Conservation (phyloP, 495 filamentous ascomycete genomes). For the Apiosordaria backusii region DNA sequence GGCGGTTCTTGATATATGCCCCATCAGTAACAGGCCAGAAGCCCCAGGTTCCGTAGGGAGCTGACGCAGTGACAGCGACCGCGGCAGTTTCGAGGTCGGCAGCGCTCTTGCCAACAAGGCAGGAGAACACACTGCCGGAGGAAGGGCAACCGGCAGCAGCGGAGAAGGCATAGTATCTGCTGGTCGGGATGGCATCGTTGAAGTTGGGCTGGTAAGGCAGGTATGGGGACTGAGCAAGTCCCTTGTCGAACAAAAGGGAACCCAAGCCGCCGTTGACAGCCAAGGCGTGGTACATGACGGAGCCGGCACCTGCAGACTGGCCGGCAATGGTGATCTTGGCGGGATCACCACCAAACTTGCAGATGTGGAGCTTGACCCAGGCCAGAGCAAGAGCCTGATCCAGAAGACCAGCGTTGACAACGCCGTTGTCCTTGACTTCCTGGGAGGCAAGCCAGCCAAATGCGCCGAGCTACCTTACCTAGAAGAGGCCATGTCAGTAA, state of each 20-base stretch:
- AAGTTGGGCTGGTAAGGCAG: slow-evolving; percentile 37
- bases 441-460: slow-evolving; percentile 30
- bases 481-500: background rate
- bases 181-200: slow-evolving; percentile 44
- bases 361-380: slow-evolving; percentile 70
- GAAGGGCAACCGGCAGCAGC: slow-evolving; percentile 47
- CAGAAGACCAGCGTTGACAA: slow-evolving; percentile 31
- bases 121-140: slow-evolving; percentile 48
- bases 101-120: slow-evolving; percentile 49
- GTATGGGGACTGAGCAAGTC: slow-evolving; percentile 30
- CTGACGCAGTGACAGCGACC: slow-evolving; percentile 41
- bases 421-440: slow-evolving; percentile 25
- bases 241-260: slow-evolving; percentile 27
- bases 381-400: slow-evolving; percentile 67
- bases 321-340: slow-evolving; percentile 64
- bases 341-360: slow-evolving; percentile 65
- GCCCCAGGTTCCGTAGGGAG: slow-evolving; percentile 38
- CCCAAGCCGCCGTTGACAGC: slow-evolving; percentile 27
- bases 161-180: slow-evolving; percentile 53
- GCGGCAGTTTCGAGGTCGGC: slow-evolving; percentile 53
- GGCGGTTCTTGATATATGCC: slow-evolving; percentile 49
- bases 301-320: slow-evolving; percentile 65
- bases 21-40: slow-evolving; percentile 63
- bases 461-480: slow-evolving; percentile 20
- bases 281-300: slow-evolving; percentile 30